Evolutionary conservation across 1,139 yeast genomes (phyloP), one percentile per base, ranked within the genome.

Genomic region (Lodderomyces parapsilosis): DNA sequence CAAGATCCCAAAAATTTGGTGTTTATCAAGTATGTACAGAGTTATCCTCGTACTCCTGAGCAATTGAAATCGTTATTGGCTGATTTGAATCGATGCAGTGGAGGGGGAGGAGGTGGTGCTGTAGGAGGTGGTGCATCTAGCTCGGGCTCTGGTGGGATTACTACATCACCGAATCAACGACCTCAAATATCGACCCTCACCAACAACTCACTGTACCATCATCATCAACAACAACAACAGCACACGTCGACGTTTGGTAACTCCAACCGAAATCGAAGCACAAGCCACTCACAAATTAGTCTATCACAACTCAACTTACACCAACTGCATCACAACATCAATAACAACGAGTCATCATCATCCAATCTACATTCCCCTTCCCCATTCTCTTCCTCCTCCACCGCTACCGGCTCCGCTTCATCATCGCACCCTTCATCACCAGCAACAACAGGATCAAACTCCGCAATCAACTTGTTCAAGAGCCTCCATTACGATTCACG

Each of bases 401-500:
- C n/a, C n/a, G n/a, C n/a, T n/a, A n/a, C n/a, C n/a, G n/a, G n/a
- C n/a, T n/a, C n/a, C n/a, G n/a, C n/a, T n/a, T n/a, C n/a, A n/a
- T n/a, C 28, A 25, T 11, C 28, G 11, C 6, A 22, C 24, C 27
- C 27, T 8, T 24, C 27, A 8, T 10, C 31, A 27, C 17, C 15
- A 13, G n/a, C 31, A 27, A n/a, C 17, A 4, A 15, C 33, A 15
- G 19, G 33, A 6, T 30, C 33, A 3, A 71, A 69, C 48, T 71
- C 75, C 8, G 65, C 71, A 11, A 47, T 71, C 41, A 43, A 53
- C 6, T 48, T 68, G 27, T 70, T 73, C 53, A 66, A 63, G 44
- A 60, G 62, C 31, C 55, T 73, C 32, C 73, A 71, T 49, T 67
- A 69, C 46, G 76, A 71, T 35, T 62, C 76, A 1, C 54, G 78